phyloP scores from a whole-genome alignment of 2,329 filamentous ascomycete species.

The Cladosporium sp. region DNA sequence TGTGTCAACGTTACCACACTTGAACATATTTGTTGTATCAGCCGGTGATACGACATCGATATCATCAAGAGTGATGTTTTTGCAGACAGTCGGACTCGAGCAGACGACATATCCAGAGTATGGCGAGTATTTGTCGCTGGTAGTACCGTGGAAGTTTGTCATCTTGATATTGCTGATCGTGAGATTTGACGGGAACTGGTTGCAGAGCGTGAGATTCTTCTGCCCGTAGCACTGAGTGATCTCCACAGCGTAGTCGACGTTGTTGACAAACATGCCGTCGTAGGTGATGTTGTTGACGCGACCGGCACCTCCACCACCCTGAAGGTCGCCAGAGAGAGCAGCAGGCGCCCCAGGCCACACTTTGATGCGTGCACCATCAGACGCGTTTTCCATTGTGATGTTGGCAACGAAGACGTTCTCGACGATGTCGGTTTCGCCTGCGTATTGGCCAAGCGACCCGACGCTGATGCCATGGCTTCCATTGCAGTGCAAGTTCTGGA shows the following conservation, averaged over 20 bases:
- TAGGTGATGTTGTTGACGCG: constrained; percentile 62
- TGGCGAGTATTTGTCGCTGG: constrained; percentile 39
- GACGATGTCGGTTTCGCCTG: constrained; percentile 58
- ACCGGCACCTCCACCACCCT: constrained; percentile 60
- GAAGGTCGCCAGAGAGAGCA: constrained; percentile 53
- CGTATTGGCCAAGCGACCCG: constrained; percentile 65
- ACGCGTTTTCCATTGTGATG: constrained; percentile 34
- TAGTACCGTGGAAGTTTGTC: constrained; percentile 51
- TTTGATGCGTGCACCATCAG: constrained; percentile 65
- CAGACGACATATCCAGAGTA: constrained; percentile 40
- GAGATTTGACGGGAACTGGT: constrained; percentile 50
- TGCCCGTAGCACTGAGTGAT: constrained; percentile 62
- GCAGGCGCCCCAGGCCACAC: constrained; percentile 59
- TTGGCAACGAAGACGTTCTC: constrained; percentile 55
- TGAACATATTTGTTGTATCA: constrained; percentile 24
- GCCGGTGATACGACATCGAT: constrained; percentile 23
- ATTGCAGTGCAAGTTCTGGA: constrained; percentile 62
- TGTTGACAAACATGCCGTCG: constrained; percentile 52
- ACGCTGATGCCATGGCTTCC: constrained; percentile 67
- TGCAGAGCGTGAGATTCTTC: constrained; percentile 56
- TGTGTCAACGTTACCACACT: constrained; percentile 28
- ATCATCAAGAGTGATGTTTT: constrained; percentile 40
- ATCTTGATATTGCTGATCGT: constrained; percentile 52
- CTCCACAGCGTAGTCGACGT: constrained; percentile 61
- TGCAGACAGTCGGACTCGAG: constrained; percentile 41